Conservation (phyloP, 2,329 filamentous ascomycete species). For the Pseudogymnoascus pannorum region DNA sequence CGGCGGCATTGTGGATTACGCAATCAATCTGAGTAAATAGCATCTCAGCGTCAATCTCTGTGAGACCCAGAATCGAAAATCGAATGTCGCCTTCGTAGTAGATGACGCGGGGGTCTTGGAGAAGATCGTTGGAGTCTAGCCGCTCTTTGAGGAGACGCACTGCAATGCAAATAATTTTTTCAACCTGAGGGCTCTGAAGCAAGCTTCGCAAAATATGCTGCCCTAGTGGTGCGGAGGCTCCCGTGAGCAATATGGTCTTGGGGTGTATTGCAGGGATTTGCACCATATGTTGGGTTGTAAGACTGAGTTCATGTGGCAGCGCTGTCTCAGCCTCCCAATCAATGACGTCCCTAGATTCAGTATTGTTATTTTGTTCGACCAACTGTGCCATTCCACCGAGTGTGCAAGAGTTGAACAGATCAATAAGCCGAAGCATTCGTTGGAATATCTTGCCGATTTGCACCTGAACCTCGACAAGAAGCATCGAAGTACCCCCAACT, state of each 20-base stretch:
- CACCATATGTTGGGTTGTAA: not conserved
- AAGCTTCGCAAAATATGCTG: constrained; percentile 33
- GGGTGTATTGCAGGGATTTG: not conserved
- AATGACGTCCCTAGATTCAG: too few relatives aligned
- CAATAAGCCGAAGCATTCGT: too few relatives aligned
- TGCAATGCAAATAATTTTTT: constrained; percentile 38
- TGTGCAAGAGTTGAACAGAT: too few relatives aligned
- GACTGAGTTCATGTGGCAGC: constrained; percentile 7
- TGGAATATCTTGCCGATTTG: too few relatives aligned
- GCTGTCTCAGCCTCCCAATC: constrained; percentile 36
- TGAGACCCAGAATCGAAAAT: constrained; percentile 33
- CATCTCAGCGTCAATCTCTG: constrained; percentile 19
- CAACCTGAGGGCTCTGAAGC: constrained; percentile 25
- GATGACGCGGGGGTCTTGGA: too few relatives aligned
- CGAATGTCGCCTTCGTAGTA: constrained; percentile 34
- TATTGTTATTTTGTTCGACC: too few relatives aligned
- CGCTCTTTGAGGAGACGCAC: constrained; percentile 24
- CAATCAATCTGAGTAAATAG: constrained; percentile 33
- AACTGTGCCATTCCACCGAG: too few relatives aligned
- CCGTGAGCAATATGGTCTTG: constrained; percentile 30
- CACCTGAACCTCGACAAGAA: too few relatives aligned
- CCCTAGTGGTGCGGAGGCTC: constrained; percentile 36
- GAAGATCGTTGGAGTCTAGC: too few relatives aligned
- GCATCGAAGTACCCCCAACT: constrained; percentile 16
- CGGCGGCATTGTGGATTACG: constrained; percentile 49